A percentile compares a stretch with the other conserved stretches of the same genome.
phyloP scores from a whole-genome alignment of 768 basidiomycete genomes.

The Rhizopogon vinicolor region DNA sequence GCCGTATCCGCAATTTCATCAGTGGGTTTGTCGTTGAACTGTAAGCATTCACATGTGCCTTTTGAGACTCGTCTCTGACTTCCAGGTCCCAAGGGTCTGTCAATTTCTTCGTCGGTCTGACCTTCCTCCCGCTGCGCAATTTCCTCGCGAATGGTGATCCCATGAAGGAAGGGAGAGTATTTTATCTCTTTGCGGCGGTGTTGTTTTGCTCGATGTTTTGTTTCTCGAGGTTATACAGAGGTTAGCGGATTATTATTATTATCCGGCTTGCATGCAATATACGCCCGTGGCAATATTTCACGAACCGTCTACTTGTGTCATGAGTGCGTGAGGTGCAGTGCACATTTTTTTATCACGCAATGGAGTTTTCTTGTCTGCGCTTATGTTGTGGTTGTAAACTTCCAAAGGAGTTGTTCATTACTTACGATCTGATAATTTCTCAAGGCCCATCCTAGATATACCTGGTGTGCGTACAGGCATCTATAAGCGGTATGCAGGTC shows the following conservation, averaged over 20 bases:
- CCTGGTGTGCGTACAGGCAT: too few species aligned
- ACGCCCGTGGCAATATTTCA: not conserved
- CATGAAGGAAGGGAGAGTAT: conserved; percentile 78
- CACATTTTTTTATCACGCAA: too few species aligned
- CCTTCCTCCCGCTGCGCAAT: conserved; percentile 83
- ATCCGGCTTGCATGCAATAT: not conserved
- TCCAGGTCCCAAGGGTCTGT: conserved; percentile 54
- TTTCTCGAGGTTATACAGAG: conserved; percentile 23
- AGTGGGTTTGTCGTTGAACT: conserved; percentile 67
- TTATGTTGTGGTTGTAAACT: too few species aligned
- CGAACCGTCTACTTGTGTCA: too few species aligned
- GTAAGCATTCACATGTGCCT: conserved; percentile 33
- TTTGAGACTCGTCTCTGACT: not conserved
- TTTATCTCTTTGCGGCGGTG: conserved; percentile 74
- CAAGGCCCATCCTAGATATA: too few species aligned
- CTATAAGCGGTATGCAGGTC: too few species aligned
- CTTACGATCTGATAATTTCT: too few species aligned
- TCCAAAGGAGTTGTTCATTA: too few species aligned
- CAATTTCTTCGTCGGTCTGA: conserved; percentile 81
- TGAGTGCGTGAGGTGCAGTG: too few species aligned
- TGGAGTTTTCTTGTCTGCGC: too few species aligned
- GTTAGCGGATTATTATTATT: conserved; percentile 6
- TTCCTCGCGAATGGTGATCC: conserved; percentile 56
- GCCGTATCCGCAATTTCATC: conserved; percentile 82
- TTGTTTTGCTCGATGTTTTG: conserved; percentile 29